These are phyloP conservation scores for Ophiognomonia clavigignenti-juglandacearum DNA, from an alignment of 2,329 filamentous ascomycete species.

Conservation along the genomic window DNA sequence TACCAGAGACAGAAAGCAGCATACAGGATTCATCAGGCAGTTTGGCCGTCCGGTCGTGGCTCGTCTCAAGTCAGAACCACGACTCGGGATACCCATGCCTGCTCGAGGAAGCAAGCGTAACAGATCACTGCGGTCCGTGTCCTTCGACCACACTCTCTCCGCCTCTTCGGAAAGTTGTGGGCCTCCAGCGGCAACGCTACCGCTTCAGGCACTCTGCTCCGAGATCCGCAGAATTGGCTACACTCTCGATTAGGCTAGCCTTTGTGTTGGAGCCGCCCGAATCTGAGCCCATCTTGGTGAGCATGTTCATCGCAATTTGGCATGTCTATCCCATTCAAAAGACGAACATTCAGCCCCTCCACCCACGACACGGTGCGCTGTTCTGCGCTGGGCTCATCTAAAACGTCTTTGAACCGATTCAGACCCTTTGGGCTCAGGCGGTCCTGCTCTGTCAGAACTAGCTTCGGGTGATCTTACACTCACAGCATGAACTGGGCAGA, in stretches of 20 bases:
- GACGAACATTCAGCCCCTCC: not conserved
- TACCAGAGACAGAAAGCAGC: slow-evolving; percentile 29
- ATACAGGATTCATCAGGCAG: slow-evolving; percentile 30
- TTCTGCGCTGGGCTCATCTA: not conserved
- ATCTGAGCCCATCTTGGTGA: no score
- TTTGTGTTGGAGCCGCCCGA: slow-evolving; percentile 13
- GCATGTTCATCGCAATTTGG: slow-evolving; percentile 15
- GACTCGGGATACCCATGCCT: slow-evolving; percentile 24
- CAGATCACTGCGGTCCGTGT: no score
- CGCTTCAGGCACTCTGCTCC: slow-evolving; percentile 25
- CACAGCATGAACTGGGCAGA: slow-evolving; percentile 8
- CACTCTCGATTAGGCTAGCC: slow-evolving; percentile 7
- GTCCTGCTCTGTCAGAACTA: not conserved
- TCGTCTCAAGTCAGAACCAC: slow-evolving; percentile 40
- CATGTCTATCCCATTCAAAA: slow-evolving; percentile 5
- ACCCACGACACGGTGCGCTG: not conserved
- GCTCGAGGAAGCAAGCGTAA: slow-evolving; percentile 30
- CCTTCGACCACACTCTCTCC: no score
- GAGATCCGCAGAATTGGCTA: slow-evolving; percentile 14
- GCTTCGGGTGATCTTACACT: slow-evolving; percentile 12
- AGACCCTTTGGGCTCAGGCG: not conserved
- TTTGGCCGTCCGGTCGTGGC: slow-evolving; percentile 30
- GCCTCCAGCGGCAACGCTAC: slow-evolving; percentile 20
- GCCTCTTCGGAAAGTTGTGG: slow-evolving; percentile 19
- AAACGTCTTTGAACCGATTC: not conserved